Base-by-base conservation (phyloP, 2,329 filamentous ascomycete genomes). In the Hymenoscyphus fructigenus region DNA sequence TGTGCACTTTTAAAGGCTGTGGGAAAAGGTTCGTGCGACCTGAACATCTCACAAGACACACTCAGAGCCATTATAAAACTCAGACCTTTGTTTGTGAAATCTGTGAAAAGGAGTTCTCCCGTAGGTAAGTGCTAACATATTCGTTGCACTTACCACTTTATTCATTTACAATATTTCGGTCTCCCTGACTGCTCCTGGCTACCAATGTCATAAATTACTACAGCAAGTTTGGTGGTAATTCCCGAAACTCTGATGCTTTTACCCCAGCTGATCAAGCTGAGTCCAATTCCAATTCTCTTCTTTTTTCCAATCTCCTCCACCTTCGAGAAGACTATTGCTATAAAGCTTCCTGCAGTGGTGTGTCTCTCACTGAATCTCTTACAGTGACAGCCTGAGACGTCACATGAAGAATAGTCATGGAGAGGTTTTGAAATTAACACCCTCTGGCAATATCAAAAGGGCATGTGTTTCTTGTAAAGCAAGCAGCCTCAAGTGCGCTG, bases 401-500 rank as follows among this genome's bases (percentile, higher is more conserved):
- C 72, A 74, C 62, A 41, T 74, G 5, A 38, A 38, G 5, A 61
- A 55, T 17, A 55, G 62, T 17, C 72, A 74, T 60, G 71, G 72
- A 5, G 67, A 70, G 47, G 56, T 55, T 3, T 73, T 68, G 63
- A 72, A 67, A 23, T 64, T 67, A 2, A 61, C 29, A 23, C 67
- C 67, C 0, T 68, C 70, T 0, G 66, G 68, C 2, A 74, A 79
- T 55, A 75, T 75, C 23, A 77, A 77, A 28, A 73, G 75, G 7
- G 79, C 80, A 15, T 82, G 80, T 59, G 75, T 80, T 66, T 73
- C 77, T 5, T 82, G 80, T 34, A 80, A 79, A 57, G 71, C 76
- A 15, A 80, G 78, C 65, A 82, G 81, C 70, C 80, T 77, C 1
- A 80, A 79, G 65, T 82, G 80, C 59, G 76, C 79, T 63, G 79